Evolutionary conservation across 169 alveolate species (phyloP), one percentile per base, ranked within the genome.

Genomic region (Plasmodium reichenowi): DNA sequence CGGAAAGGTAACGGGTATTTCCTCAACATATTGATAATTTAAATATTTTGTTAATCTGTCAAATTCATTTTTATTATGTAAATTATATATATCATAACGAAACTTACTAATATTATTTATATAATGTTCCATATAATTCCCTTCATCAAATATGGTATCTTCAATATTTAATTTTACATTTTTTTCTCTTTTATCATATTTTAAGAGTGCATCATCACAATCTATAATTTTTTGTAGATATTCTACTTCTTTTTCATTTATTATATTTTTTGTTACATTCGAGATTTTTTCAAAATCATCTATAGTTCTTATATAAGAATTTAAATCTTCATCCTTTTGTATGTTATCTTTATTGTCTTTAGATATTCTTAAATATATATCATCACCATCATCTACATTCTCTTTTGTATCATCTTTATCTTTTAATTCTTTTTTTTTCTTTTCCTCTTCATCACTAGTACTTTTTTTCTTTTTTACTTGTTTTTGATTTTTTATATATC

Each of bases 111-210:
- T 76, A 56, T 76, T 76, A 58, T 76, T 76, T 56, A 76, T 75
- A 68, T 76, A 76, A 22, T 76, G 29, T 24, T 76, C 63, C 89
- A 76, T 76, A 56, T 76, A 76, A 64, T 64, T 76, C 0, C 89
- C 89, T 50, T 76, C 89, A 68, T 76, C 89, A 32, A 76, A 76
- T 48, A 76, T 50, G 8, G 89, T 76, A 68, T 76, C 89, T 64
- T 76, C 89, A 76, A 48, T 48, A 76, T 76, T 76, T 68, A 76
- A 68, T 17, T 64, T 48, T 26, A 76, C 50, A 50, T 76, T 7
- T 64, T 76, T 76, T 76, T 76, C 78, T 64, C 78, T 62, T 43
- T 76, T 76, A 76, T 76, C 89, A 76, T 76, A 76, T 48, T 54
- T 47, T 76, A 76, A 76, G 13, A 76, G 52, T 58, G 64, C 76